Percentiles rank a stretch among this genome's conserved stretches.
Evolutionary conservation across 257 asterid species (phyloP).

Genomic region (Scutellaria baicalensis): DNA sequence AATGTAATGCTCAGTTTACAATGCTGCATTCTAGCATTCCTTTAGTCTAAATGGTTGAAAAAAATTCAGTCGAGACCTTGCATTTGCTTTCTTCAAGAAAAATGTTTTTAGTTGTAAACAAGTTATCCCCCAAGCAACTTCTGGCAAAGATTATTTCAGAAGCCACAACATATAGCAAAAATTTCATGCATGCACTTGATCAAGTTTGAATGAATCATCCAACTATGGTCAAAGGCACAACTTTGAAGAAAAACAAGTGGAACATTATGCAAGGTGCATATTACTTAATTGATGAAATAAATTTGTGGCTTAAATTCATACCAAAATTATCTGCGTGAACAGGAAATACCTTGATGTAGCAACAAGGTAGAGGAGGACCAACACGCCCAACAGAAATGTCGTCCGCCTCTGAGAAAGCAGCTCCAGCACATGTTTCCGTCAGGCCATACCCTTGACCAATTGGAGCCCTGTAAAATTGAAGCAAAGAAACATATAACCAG

Average conservation of each 20-base stretch:
- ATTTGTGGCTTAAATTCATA: neutral
- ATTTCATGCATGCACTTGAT: neutral
- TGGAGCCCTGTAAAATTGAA: slow-evolving; percentile 58
- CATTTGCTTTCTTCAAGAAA: neutral
- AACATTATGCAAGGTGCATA: slow-evolving; percentile 5
- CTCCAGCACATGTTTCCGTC: slow-evolving; percentile 94
- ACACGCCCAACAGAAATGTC: slow-evolving; percentile 87
- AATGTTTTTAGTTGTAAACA: neutral
- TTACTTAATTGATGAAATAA: neutral
- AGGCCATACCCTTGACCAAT: slow-evolving; percentile 95
- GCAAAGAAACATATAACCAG: neutral
- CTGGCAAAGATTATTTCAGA: neutral
- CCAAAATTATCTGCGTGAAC: neutral
- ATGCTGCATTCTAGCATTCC: too few species aligned
- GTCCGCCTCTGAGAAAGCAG: slow-evolving; percentile 81
- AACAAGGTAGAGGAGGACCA: slow-evolving; percentile 96
- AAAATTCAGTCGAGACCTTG: neutral
- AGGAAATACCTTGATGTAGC: slow-evolving; percentile 67
- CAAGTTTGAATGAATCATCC: neutral
- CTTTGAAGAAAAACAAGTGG: neutral
- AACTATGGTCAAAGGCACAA: neutral
- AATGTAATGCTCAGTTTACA: too few species aligned
- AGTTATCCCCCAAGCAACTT: neutral
- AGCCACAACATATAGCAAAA: neutral
- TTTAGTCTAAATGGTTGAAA: neutral